These are phyloP conservation scores for Adansonia grandidieri DNA, from an alignment of 441 rosid genomes.

Conservation along the genomic window DNA sequence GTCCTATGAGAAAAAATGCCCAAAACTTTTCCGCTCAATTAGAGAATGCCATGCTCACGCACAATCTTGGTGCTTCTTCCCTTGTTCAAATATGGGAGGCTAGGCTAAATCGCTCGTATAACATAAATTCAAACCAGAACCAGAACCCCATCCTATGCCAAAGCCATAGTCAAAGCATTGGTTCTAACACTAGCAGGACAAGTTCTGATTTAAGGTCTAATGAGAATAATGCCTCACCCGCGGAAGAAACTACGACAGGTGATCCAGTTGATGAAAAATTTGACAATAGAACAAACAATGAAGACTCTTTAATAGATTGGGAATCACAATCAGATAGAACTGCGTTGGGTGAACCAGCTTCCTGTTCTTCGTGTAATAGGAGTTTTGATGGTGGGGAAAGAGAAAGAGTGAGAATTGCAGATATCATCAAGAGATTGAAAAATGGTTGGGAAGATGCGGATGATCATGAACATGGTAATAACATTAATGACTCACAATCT, in stretches of 20 bases:
- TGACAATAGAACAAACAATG: constrained; percentile 25
- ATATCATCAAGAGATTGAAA: constrained; percentile 65
- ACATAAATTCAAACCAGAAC: constrained; percentile 35
- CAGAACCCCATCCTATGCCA: constrained; percentile 23
- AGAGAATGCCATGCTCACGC: constrained; percentile 19
- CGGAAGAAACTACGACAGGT: constrained; percentile 33
- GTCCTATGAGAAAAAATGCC: constrained; percentile 15
- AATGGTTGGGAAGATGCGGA: constrained; percentile 33
- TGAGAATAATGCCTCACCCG: constrained; percentile 31
- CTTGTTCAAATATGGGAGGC: constrained; percentile 97
- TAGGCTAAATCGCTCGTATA: constrained; percentile 51
- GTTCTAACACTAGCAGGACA: constrained; percentile 40
- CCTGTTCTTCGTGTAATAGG: constrained; percentile 27
- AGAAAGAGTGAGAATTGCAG: constrained; percentile 65
- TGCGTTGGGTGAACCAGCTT: constrained; percentile 34
- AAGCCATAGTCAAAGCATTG: constrained; percentile 16
- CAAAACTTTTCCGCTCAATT: constrained; percentile 23
- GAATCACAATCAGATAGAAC: constrained; percentile 33
- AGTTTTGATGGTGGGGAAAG: constrained; percentile 46
- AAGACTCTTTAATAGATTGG: constrained; percentile 41
- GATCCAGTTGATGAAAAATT: constrained; percentile 38
- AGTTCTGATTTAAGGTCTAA: constrained; percentile 38
- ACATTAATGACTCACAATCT: constrained; percentile 29
- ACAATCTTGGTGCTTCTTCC: constrained; percentile 67
- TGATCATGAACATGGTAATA: constrained; percentile 39